Evolutionary conservation across 2,329 filamentous ascomycete genomes (phyloP).

Genomic region (Cladosporium sp.): DNA sequence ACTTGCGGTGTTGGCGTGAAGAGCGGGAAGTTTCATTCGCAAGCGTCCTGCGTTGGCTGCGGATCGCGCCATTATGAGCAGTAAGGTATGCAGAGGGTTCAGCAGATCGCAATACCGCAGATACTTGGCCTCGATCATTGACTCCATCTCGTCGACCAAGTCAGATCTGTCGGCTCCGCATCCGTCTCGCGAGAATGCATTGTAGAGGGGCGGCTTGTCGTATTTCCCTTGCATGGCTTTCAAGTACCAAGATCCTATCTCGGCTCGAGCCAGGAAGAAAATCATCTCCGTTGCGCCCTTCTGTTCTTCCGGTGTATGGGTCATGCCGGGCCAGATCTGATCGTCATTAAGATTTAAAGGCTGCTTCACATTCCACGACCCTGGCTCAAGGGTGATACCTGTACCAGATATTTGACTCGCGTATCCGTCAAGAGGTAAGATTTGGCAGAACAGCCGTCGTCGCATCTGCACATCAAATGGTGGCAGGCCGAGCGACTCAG

Average conservation of each 20-base stretch:
- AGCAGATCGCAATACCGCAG: slow-evolving; percentile 48
- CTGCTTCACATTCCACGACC: slow-evolving; percentile 35
- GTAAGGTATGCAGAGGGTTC: slow-evolving; percentile 46
- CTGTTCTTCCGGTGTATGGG: slow-evolving; percentile 48
- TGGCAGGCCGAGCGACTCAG: slow-evolving; percentile 49
- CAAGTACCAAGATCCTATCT: slow-evolving; percentile 44
- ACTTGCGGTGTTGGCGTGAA: slow-evolving; percentile 32
- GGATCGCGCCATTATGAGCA: slow-evolving; percentile 46
- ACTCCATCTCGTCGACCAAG: slow-evolving; percentile 44
- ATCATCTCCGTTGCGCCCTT: slow-evolving; percentile 56
- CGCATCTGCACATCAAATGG: slow-evolving; percentile 61
- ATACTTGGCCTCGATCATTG: slow-evolving; percentile 43
- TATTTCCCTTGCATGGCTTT: slow-evolving; percentile 13
- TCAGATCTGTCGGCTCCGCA: slow-evolving; percentile 9
- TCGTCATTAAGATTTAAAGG: slow-evolving; percentile 40
- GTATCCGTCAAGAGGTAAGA: slow-evolving; percentile 58
- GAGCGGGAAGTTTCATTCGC: slow-evolving; percentile 47
- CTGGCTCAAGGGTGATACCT: slow-evolving; percentile 30
- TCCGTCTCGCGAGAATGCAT: slow-evolving; percentile 5
- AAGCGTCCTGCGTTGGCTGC: slow-evolving; percentile 47
- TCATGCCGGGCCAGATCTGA: slow-evolving; percentile 46
- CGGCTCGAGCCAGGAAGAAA: slow-evolving; percentile 46
- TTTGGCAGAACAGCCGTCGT: slow-evolving; percentile 62
- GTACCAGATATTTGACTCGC: slow-evolving; percentile 35
- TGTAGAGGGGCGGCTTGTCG: slow-evolving; percentile 4